Base-by-base conservation (phyloP, 192 early-diverging fungal genomes). In the Backusella luteola region DNA sequence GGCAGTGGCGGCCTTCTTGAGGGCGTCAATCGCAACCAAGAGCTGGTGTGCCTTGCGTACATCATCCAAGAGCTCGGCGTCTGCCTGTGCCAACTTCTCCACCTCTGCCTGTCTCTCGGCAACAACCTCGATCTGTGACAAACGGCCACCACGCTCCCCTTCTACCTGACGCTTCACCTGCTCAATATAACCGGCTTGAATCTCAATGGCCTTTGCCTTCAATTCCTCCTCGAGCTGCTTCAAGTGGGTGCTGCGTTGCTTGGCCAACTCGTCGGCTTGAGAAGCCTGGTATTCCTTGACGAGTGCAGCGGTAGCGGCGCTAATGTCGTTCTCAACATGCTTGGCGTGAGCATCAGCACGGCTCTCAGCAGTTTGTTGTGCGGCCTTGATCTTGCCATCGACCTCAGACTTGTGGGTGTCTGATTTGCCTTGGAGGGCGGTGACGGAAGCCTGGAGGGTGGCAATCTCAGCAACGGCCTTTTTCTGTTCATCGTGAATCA, bases 101-200 rank as follows among this genome's bases (percentile, higher is more conserved):
- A 99, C 87, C 39, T 89, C 80, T 71, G 87, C 90, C 14, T 96
- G 79, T 73, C 93, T 91, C 26, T 89, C 77, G 67, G 89, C 87
- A 49, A 99, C 88, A 63, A 91, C 85, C 77, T 97, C 95, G 38
- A 99, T 77, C 34, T 92, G 87, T 14, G 96, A 94, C 70, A 99
- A 85, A 32, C 97, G 92, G 8, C 96, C 96, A 32, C 90, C 90
- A 69, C 96, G 93, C 86, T 99, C 97, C 59, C 91, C 82, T 71
- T 99, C 97, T 6, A 99, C 93, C 66, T 89, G 86, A 32, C 84
- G 81, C 69, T 92, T 90, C 77, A 97, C 90, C 79, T 95, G 88
- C 14, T 89, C 85, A 63, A 89, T 85, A 87, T 92, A 97, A 68
- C 86, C 82, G 35, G 89, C 84, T 82, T 96, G 91, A 76, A 96